A percentile compares a stretch with the other conserved stretches of the same genome.
These are phyloP conservation scores for Didymella arachidicola DNA, from an alignment of 2,329 filamentous ascomycete genomes.

Conservation along the genomic window DNA sequence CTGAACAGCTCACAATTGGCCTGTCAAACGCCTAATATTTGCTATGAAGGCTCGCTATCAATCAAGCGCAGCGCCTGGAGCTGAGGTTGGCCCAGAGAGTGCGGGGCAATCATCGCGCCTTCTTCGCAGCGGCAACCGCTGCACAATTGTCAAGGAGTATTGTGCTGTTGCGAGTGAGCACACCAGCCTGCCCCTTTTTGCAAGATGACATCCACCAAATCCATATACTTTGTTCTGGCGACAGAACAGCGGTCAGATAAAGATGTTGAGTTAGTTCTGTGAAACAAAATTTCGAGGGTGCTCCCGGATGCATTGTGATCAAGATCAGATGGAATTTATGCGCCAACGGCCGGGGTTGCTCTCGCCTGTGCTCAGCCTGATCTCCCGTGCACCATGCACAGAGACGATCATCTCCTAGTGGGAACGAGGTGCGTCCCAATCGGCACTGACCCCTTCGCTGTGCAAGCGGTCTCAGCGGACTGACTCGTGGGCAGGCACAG, in stretches of 20 bases:
- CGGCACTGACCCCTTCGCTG: constrained; percentile 21
- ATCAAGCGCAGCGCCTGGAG: too few species aligned
- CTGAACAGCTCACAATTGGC: background rate
- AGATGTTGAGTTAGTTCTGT: constrained; percentile 8
- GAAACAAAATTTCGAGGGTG: constrained; percentile 28
- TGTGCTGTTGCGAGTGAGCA: background rate
- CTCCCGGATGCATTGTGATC: constrained; percentile 13
- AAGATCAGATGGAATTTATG: constrained; percentile 25
- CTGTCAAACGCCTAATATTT: background rate
- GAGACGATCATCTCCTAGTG: constrained; percentile 28
- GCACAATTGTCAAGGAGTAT: too few species aligned
- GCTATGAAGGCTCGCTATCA: too few species aligned
- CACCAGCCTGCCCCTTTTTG: constrained; percentile 3
- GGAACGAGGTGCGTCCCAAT: constrained; percentile 18
- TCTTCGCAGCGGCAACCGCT: too few species aligned
- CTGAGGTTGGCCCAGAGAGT: too few species aligned
- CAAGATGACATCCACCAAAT: constrained; percentile 5
- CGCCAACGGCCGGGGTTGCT: constrained; percentile 14
- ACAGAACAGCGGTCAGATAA: constrained; percentile 11
- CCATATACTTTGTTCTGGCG: constrained; percentile 4
- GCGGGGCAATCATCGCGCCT: too few species aligned
- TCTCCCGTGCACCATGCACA: constrained; percentile 15
- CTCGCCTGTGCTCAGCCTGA: constrained; percentile 16
- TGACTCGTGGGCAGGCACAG: constrained; percentile 11
- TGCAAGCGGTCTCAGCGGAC: constrained; percentile 22